Evolutionary conservation across 1,284 basidiomycete genomes (phyloP).

Genomic region (Neonothopanus nambi): DNA sequence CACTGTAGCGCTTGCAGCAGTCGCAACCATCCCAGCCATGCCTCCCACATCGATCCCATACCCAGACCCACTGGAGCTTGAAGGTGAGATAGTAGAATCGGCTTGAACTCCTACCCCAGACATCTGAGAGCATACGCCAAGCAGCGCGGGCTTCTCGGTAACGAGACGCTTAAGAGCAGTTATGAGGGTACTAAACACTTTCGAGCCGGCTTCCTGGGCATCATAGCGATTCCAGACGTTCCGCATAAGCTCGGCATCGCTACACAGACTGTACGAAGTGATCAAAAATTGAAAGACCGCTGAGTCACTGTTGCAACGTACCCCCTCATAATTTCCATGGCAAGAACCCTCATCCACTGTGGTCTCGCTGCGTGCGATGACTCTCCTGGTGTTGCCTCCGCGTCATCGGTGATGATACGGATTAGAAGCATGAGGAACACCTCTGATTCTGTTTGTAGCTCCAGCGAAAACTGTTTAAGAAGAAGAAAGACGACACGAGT

Average conservation of each 20-base stretch:
- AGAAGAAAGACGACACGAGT: constrained; percentile 93
- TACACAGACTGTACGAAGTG: constrained; percentile 61
- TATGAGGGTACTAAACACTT: constrained; percentile 80
- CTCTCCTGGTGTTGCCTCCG: constrained; percentile 31
- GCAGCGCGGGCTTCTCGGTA: constrained; percentile 82
- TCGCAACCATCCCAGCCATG: constrained; percentile 77
- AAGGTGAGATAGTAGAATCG: constrained; percentile 32
- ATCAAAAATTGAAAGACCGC: background rate
- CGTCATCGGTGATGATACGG: constrained; percentile 74
- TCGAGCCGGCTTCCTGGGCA: constrained; percentile 56
- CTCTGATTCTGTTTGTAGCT: constrained; percentile 80
- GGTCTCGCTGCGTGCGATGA: constrained; percentile 48
- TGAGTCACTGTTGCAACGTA: too few species aligned
- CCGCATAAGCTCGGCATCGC: constrained; percentile 79
- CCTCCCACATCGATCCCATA: constrained; percentile 57
- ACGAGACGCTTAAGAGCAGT: constrained; percentile 81
- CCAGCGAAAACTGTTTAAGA: constrained; percentile 86
- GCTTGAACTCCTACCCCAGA: constrained; percentile 67
- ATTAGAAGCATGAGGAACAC: constrained; percentile 85
- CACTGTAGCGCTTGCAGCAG: constrained; percentile 80
- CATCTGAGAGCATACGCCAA: constrained; percentile 82
- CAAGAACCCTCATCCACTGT: constrained; percentile 86
- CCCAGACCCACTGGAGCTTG: constrained; percentile 40
- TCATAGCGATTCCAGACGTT: constrained; percentile 85
- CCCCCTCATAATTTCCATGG: constrained; percentile 80